Evolutionary conservation across 2,329 filamentous ascomycete species (phyloP).

Genomic region (Atkinsonella texensis): DNA sequence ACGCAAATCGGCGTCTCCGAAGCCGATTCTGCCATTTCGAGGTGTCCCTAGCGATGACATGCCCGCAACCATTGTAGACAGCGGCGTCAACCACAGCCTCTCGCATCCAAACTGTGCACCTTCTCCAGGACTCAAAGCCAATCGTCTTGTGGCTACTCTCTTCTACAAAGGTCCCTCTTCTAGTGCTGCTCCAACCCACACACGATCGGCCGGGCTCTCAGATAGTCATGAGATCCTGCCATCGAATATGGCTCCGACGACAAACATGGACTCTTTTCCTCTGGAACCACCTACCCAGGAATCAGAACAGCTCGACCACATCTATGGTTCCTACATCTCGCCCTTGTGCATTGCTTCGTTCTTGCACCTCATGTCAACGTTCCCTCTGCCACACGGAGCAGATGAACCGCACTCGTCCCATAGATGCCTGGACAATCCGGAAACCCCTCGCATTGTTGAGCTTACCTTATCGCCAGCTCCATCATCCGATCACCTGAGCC

Average conservation of each 20-base stretch:
- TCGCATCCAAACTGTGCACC: slow-evolving; percentile 53
- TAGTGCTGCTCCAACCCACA: slow-evolving; percentile 12
- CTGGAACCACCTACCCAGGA: slow-evolving; percentile 45
- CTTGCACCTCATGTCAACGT: slow-evolving; percentile 52
- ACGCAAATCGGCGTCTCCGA: slow-evolving; percentile 25
- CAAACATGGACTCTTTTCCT: slow-evolving; percentile 44
- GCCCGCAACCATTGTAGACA: slow-evolving; percentile 49
- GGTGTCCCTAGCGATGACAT: slow-evolving; percentile 48
- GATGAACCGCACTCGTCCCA: slow-evolving; percentile 47
- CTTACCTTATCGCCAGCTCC: slow-evolving; percentile 50
- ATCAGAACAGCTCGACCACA: slow-evolving; percentile 46
- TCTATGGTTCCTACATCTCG: slow-evolving; percentile 55
- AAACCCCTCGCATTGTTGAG: slow-evolving; percentile 53
- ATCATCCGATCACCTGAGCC: slow-evolving; percentile 47
- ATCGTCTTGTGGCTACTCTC: slow-evolving; percentile 48
- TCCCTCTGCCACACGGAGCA: slow-evolving; percentile 41
- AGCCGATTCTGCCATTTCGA: slow-evolving; percentile 38
- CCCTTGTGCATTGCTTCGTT: slow-evolving; percentile 55
- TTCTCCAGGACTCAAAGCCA: slow-evolving; percentile 31
- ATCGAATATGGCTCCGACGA: slow-evolving; percentile 46
- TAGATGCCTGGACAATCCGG: slow-evolving; percentile 49
- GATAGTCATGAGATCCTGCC: slow-evolving; percentile 28
- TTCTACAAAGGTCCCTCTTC: slow-evolving; percentile 41
- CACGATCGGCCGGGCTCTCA: slow-evolving; percentile 13
- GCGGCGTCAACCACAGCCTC: slow-evolving; percentile 48